Evolutionary conservation across 768 basidiomycete species (phyloP).

Genomic region (Boletus rex-veris): DNA sequence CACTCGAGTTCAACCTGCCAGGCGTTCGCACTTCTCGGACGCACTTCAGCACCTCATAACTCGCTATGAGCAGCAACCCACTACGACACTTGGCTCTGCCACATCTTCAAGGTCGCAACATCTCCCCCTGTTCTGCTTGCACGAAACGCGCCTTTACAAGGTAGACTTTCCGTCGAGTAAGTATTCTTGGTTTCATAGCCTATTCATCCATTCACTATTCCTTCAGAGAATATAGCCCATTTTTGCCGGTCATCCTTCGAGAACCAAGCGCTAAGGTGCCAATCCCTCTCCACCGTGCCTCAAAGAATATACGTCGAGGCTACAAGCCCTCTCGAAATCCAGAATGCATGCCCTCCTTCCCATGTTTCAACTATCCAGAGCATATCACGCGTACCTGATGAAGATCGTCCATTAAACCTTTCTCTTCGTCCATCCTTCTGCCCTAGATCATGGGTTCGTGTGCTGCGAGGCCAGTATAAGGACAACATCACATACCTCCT

Average conservation of each 20-base stretch:
- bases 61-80: no score
- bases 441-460: neutral
- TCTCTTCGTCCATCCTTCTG: neutral
- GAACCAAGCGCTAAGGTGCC: neutral
- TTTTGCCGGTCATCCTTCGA: neutral
- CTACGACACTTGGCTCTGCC: no score
- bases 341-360: neutral
- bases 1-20: no score
- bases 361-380: neutral
- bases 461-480: neutral
- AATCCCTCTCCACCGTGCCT: neutral
- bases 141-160: neutral
- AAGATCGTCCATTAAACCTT: neutral
- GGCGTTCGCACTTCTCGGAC: no score
- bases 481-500: neutral
- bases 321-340: neutral
- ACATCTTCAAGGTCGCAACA: neutral
- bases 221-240: neutral
- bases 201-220: neutral
- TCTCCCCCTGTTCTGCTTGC: neutral
- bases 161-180: neutral
- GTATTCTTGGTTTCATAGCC: neutral
- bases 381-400: neutral
- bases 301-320: neutral
- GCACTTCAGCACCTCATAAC: no score